phyloP scores from a whole-genome alignment of 208 protist species.

The Crithidia expoeki region DNA sequence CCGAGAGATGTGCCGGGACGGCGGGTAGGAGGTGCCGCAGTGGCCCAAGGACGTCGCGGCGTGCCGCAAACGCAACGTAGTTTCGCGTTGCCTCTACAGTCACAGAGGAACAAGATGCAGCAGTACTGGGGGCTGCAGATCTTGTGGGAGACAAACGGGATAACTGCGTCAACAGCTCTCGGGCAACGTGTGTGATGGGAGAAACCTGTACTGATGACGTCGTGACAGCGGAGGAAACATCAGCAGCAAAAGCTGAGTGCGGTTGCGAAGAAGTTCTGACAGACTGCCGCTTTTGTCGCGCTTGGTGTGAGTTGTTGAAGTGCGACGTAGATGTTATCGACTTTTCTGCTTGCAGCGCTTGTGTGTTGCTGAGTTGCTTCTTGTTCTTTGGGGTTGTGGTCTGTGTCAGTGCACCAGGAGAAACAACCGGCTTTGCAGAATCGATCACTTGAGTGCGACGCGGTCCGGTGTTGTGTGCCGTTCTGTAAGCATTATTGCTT shows the following conservation, averaged over 20 bases:
- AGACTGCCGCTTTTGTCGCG: too few relatives aligned
- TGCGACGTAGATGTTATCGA: too few relatives aligned
- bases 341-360: background rate
- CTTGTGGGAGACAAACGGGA: background rate
- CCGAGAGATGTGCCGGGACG: slow-evolving; percentile 1
- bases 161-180: slow-evolving; percentile 15
- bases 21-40: slow-evolving; percentile 29
- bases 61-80: slow-evolving; percentile 18
- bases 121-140: background rate
- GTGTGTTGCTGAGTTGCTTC: background rate
- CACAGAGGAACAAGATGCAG: background rate
- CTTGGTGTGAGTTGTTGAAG: too few relatives aligned
- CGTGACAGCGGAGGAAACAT: background rate
- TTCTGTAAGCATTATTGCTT: background rate
- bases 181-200: slow-evolving; percentile 7
- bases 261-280: too few relatives aligned
- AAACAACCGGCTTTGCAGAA: background rate
- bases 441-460: slow-evolving; percentile 5
- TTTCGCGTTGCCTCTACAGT: slow-evolving; percentile 1
- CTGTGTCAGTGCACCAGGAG: background rate
- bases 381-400: background rate
- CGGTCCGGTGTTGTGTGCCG: background rate
- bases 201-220: background rate
- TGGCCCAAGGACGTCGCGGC: slow-evolving; percentile 35
- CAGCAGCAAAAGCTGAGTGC: too few relatives aligned